Evolutionary conservation across 257 asterid species (phyloP), one percentile per base, ranked within the genome.

Genomic region (Ilex aquifolium): DNA sequence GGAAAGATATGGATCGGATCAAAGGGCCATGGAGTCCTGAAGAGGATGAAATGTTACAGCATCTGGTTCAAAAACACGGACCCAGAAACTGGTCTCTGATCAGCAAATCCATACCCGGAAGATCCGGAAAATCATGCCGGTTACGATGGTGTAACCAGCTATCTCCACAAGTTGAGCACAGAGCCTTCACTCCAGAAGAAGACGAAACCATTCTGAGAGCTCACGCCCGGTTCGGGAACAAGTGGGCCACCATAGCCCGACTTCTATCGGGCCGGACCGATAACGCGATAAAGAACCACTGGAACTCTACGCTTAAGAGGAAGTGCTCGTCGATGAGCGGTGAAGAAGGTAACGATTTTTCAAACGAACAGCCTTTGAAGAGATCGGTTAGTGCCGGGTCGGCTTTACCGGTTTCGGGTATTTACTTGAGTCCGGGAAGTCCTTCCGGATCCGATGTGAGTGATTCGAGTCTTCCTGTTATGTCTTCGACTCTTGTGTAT

Each of bases 21-120:
- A 92, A 86, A 70, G 97, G 98, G 3, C 98, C 98, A 2, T 92
- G 98, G 98, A 88, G 96, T 65, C 95, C 95, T 2, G 95, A 88
- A 32, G 98, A 91, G 44, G 98, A 91, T 60, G 93, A 84, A 27
- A 78, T 76, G 1, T 30, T 91, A 16, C 90, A 80, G 58, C 88
- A 77, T 14, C 93, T 91, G 1, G 97, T 91, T 31, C 90, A 87
- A 44, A 80, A 79, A 62, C 89, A 86, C 59, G 98, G 98, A 3
- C 93, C 97, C 0, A 66, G 96, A 12, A 86, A 92, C 76, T 92
- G 98, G 98, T 85, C 96, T n/a, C 65, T 86, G 31, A 88, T 92
- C 57, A 81, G 95, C 77, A 84, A 82, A 75, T 80, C 95, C 1
- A 89, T 92, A 3, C 85, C 95, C 2, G 97, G 95, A 0, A 76